Conservation (phyloP, 2,329 filamentous ascomycete species). For the Talaromyces rugulosus region DNA sequence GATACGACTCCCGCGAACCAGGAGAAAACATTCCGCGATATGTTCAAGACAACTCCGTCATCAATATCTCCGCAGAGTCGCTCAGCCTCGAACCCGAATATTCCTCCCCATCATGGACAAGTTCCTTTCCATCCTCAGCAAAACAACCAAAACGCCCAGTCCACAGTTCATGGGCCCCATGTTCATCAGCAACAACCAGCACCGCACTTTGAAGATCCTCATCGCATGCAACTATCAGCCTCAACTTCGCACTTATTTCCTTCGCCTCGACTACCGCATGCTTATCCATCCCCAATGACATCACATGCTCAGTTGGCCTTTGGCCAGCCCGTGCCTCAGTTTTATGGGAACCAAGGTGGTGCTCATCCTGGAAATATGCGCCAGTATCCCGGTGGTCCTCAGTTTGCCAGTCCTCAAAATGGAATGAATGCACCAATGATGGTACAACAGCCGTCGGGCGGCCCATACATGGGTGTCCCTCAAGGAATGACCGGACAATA, state of each 20-base stretch:
- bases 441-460: conserved; percentile 68
- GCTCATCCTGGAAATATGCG: conserved; percentile 69
- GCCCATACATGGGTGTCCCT: conserved; percentile 66
- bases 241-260: conserved; percentile 80
- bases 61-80: conserved; percentile 68
- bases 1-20: conserved; percentile 64
- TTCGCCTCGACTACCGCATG: conserved; percentile 72
- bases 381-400: conserved; percentile 66
- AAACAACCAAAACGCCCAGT: conserved; percentile 62
- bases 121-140: conserved; percentile 79
- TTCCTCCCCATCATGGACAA: conserved; percentile 77
- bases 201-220: conserved; percentile 72
- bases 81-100: conserved; percentile 58
- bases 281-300: conserved; percentile 64
- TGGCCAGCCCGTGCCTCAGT: conserved; percentile 66
- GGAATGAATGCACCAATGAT: conserved; percentile 78
- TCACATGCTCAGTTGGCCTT: conserved; percentile 68
- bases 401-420: conserved; percentile 68
- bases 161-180: conserved; percentile 69
- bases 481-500: conserved; percentile 63
- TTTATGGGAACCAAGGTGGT: conserved; percentile 64
- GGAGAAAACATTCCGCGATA: conserved; percentile 74
- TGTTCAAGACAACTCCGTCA: conserved; percentile 67
- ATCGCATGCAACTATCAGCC: conserved; percentile 80
- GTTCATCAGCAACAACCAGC: conserved; percentile 73